Conservation (phyloP, 2,329 filamentous ascomycete genomes). For the Aspergillus cejpii region DNA sequence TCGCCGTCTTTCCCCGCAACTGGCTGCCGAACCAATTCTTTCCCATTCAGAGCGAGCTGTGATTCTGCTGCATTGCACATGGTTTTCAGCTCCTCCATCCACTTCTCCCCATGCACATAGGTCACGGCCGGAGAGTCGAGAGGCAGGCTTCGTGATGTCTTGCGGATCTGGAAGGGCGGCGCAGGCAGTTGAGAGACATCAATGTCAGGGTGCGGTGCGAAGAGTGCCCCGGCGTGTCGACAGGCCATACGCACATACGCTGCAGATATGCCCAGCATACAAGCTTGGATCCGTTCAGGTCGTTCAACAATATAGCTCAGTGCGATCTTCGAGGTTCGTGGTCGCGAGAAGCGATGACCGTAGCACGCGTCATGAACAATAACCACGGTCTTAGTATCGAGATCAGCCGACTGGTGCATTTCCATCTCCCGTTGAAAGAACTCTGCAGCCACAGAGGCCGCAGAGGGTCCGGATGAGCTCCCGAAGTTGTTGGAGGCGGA, state of each 20-base stretch:
- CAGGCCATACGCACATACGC: constrained; percentile 89
- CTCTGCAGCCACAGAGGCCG: constrained; percentile 56
- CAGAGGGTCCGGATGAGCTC: constrained; percentile 36
- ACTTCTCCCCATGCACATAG: constrained; percentile 81
- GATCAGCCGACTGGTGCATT: constrained; percentile 48
- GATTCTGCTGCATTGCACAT: constrained; percentile 78
- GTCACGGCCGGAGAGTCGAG: constrained; percentile 72
- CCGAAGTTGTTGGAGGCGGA: constrained; percentile 29
- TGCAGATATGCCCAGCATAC: constrained; percentile 70
- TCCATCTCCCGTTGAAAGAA: constrained; percentile 66
- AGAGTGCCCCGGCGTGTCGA: constrained; percentile 63
- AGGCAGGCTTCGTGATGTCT: constrained; percentile 64
- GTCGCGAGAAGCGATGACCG: constrained; percentile 82
- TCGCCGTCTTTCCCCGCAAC: constrained; percentile 34
- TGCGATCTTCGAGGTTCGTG: constrained; percentile 63
- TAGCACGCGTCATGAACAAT: constrained; percentile 92
- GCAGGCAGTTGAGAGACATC: constrained; percentile 50
- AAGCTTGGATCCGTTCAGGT: constrained; percentile 82
- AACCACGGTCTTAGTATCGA: constrained; percentile 61
- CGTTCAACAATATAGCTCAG: constrained; percentile 84
- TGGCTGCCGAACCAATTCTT: constrained; percentile 64
- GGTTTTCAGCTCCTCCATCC: constrained; percentile 84
- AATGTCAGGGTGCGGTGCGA: constrained; percentile 59
- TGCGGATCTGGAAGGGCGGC: constrained; percentile 77
- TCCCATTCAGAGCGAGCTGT: constrained; percentile 68